Evolutionary conservation across 306 rosid species (phyloP).

Genomic region (Trichosanthes truncata): DNA sequence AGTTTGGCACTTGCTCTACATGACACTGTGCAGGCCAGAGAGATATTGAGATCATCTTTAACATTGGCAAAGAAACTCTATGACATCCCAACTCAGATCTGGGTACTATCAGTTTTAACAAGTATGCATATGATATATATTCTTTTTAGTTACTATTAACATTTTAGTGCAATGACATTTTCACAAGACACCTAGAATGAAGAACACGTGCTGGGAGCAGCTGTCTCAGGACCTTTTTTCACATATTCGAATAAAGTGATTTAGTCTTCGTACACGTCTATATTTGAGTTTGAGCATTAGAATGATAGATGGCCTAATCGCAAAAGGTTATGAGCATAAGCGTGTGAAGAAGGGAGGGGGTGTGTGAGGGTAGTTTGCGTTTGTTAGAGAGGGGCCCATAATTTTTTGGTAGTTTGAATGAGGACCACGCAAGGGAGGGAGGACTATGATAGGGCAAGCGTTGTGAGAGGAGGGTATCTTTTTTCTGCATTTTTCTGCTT

Average conservation of each 20-base stretch:
- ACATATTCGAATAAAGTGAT: not conserved
- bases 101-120: conserved; percentile 92
- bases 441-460: too few relatives aligned
- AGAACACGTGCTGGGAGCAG: not conserved
- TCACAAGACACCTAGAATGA: not conserved
- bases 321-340: not conserved
- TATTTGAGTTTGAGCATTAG: not conserved
- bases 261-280: not conserved
- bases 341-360: not conserved
- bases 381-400: not conserved
- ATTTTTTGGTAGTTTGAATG: too few relatives aligned
- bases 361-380: not conserved
- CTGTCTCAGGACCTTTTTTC: not conserved
- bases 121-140: conserved; percentile 27
- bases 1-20: conserved; percentile 83
- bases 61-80: conserved; percentile 95
- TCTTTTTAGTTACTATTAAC: not conserved
- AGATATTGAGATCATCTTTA: conserved; percentile 84
- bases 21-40: conserved; percentile 87
- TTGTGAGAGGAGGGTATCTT: too few relatives aligned
- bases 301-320: not conserved
- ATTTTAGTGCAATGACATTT: not conserved
- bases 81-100: conserved; percentile 87
- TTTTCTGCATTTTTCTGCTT: not conserved
- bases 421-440: too few relatives aligned